Evolutionary conservation across 768 basidiomycete species (phyloP).

Genomic region (Boletus eberwhitei): DNA sequence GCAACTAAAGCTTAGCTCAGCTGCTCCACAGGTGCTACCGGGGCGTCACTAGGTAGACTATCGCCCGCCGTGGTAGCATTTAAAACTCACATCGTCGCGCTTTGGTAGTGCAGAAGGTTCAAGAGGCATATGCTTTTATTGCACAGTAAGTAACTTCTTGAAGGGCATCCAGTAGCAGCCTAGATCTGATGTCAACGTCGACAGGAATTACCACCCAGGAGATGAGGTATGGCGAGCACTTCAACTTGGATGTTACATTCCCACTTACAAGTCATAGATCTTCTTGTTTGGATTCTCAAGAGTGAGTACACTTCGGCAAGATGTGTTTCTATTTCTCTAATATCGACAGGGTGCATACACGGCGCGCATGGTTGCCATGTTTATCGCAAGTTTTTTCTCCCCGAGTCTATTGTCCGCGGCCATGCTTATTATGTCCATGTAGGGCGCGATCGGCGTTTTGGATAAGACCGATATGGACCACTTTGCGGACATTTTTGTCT

Average conservation of each 20-base stretch:
- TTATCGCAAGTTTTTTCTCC: conserved; percentile 32
- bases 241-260: not conserved
- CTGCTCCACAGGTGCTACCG: conserved; percentile 51
- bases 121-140: conserved; percentile 79
- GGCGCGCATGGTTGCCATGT: conserved; percentile 67
- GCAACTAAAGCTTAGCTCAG: conserved; percentile 4
- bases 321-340: conserved; percentile 2
- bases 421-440: not conserved
- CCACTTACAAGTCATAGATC: conserved; percentile 42
- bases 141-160: conserved; percentile 53
- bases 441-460: conserved; percentile 73
- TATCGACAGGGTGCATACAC: conserved; percentile 65
- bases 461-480: conserved; percentile 70
- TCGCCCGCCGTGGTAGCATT: not conserved
- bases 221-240: conserved; percentile 52
- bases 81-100: conserved; percentile 2
- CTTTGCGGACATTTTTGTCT: conserved; percentile 60
- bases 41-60: conserved; percentile 52
- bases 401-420: not conserved
- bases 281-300: conserved; percentile 78
- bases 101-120: conserved; percentile 60
- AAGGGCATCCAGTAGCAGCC: not conserved
- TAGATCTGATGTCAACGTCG: not conserved
- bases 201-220: conserved; percentile 65
- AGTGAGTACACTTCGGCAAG: conserved; percentile 33